These are phyloP conservation scores for Brettanomyces custersianus DNA, from an alignment of 805 yeast genomes.

Conservation along the genomic window DNA sequence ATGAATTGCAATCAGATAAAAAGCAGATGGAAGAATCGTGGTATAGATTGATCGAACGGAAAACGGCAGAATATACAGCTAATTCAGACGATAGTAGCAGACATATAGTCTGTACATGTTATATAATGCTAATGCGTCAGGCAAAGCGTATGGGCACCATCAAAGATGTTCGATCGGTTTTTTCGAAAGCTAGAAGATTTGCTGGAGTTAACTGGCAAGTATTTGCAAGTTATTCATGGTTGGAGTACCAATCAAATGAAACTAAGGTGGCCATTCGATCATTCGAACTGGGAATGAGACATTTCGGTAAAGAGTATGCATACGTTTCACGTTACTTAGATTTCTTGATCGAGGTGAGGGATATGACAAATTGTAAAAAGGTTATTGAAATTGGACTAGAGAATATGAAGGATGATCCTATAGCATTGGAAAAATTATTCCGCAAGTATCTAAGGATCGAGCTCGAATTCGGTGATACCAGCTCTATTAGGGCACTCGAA, in stretches of 20 bases:
- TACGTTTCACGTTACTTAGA: constrained; percentile 64
- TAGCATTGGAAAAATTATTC: constrained; percentile 37
- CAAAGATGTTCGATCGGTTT: constrained; percentile 60
- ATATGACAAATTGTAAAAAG: constrained; percentile 64
- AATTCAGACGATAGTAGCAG: constrained; percentile 25
- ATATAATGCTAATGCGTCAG: constrained; percentile 62
- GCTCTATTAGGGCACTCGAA: constrained; percentile 58
- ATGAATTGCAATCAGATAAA: constrained; percentile 48
- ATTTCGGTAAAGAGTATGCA: constrained; percentile 39
- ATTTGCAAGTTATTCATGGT: constrained; percentile 70
- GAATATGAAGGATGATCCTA: constrained; percentile 33
- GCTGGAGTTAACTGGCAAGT: constrained; percentile 62
- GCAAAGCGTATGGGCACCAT: constrained; percentile 43
- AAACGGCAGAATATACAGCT: constrained; percentile 31
- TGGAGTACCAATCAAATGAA: constrained; percentile 67
- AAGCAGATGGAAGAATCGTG: constrained; percentile 43
- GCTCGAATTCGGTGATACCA: constrained; percentile 58
- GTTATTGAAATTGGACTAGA: constrained; percentile 72
- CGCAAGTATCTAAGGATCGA: constrained; percentile 61
- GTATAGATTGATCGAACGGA: constrained; percentile 38
- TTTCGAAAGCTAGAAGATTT: constrained; percentile 60
- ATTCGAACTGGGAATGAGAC: constrained; percentile 69
- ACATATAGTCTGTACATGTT: constrained; percentile 49
- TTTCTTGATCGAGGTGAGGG: constrained; percentile 60
- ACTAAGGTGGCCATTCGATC: constrained; percentile 63